Evolutionary conservation across 345 rosid genomes (phyloP).

Genomic region (Draba incana): DNA sequence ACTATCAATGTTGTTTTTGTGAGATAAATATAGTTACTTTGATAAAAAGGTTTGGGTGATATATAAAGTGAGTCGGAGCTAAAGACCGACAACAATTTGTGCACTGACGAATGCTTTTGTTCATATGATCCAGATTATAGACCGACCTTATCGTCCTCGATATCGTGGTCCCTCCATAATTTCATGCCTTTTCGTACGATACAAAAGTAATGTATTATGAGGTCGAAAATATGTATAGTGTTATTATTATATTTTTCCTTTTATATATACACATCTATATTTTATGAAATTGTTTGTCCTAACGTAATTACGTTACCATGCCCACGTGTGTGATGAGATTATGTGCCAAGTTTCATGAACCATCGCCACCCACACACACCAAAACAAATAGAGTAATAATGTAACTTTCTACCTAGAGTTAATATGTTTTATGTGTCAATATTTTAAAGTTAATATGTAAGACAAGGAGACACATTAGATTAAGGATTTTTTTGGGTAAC

Average conservation of each 20-base stretch:
- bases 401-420: conserved; percentile 19
- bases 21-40: conserved; percentile 2
- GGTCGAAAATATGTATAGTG: neutral
- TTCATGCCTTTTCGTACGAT: conserved; percentile 37
- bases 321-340: conserved; percentile 21
- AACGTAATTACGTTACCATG: conserved; percentile 9
- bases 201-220: conserved; percentile 21
- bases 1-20: neutral
- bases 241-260: neutral
- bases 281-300: neutral
- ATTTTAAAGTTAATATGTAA: neutral
- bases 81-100: conserved; percentile 17
- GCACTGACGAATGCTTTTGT: conserved; percentile 14
- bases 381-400: neutral
- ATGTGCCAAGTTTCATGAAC: conserved; percentile 34
- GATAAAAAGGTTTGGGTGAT: neutral
- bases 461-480: neutral
- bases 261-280: neutral
- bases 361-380: conserved; percentile 37
- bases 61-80: conserved; percentile 14
- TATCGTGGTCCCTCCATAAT: conserved; percentile 33
- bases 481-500: too few species aligned
- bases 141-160: conserved; percentile 34
- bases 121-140: conserved; percentile 3
- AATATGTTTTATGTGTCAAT: neutral